These are phyloP conservation scores for Fusarium cyanostomum DNA, from an alignment of 2,329 filamentous ascomycete species.

Conservation along the genomic window DNA sequence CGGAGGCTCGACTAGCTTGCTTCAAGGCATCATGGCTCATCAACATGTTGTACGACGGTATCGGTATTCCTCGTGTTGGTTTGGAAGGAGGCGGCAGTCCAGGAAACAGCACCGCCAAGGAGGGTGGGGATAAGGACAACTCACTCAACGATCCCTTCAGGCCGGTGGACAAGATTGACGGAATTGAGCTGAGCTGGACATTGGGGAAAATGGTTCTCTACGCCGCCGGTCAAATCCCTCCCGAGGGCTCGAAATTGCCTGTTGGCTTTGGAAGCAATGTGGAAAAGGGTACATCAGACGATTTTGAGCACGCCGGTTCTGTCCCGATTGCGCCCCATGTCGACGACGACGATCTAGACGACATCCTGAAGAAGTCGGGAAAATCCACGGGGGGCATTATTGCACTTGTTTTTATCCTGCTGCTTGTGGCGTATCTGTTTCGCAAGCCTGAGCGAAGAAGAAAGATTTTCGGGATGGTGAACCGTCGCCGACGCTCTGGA, in stretches of 20 bases:
- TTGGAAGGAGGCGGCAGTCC: slow-evolving; percentile 68
- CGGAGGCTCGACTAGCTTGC: slow-evolving; percentile 85
- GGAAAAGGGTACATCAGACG: slow-evolving; percentile 68
- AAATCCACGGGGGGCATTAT: slow-evolving; percentile 78
- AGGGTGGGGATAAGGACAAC: slow-evolving; percentile 67
- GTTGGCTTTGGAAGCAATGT: slow-evolving; percentile 94
- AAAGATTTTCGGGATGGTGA: slow-evolving; percentile 43
- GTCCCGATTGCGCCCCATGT: slow-evolving; percentile 46
- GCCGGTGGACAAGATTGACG: slow-evolving; percentile 90
- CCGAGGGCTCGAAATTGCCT: slow-evolving; percentile 67
- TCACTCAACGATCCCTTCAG: slow-evolving; percentile 85
- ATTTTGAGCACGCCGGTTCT: slow-evolving; percentile 86
- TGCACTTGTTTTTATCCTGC: slow-evolving; percentile 78
- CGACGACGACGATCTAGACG: slow-evolving; percentile 65
- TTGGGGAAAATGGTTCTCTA: slow-evolving; percentile 96
- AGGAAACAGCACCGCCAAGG: slow-evolving; percentile 76
- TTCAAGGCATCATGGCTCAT: slow-evolving; percentile 99
- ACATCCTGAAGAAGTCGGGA: slow-evolving; percentile 74
- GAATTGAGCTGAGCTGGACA: slow-evolving; percentile 95
- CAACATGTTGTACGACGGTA: slow-evolving; percentile 94
- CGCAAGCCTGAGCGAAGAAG: slow-evolving; percentile 79
- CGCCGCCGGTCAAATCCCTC: slow-evolving; percentile 85
- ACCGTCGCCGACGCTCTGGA: slow-evolving; percentile 44
- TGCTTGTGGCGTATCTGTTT: slow-evolving; percentile 76
- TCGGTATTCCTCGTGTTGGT: slow-evolving; percentile 87